Evolutionary conservation across 345 rosid species (phyloP).

Genomic region (Clausena lansium): DNA sequence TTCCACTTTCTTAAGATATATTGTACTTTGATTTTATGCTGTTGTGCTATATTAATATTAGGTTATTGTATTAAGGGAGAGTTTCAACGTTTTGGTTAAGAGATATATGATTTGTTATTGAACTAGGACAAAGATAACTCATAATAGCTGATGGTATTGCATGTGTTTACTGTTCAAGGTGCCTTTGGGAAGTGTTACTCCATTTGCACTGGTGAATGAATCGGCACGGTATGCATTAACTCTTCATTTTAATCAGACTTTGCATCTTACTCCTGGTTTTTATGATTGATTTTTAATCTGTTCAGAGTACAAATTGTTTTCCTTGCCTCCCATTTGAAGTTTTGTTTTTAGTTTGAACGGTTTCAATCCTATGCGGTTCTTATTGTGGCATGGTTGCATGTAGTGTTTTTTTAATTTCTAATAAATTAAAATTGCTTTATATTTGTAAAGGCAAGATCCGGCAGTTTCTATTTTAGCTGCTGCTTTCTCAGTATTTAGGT

Average conservation of each 20-base stretch:
- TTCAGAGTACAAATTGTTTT: not conserved
- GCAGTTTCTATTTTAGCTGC: not conserved
- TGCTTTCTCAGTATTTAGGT: not conserved
- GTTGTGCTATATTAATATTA: not conserved
- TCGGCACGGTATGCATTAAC: conserved; percentile 62
- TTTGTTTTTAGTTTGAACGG: not conserved
- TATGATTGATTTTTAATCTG: not conserved
- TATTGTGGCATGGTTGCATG: not conserved
- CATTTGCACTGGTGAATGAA: conserved; percentile 76
- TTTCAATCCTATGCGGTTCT: not conserved
- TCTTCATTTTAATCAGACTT: not conserved
- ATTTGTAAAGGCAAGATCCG: not conserved
- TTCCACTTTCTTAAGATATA: not conserved
- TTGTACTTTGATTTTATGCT: not conserved
- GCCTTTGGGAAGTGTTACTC: conserved; percentile 83
- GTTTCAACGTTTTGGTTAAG: not conserved
- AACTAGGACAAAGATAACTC: not conserved
- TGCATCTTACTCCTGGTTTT: not conserved
- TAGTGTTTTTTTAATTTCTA: not conserved
- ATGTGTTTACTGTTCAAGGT: conserved; percentile 42
- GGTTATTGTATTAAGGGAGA: not conserved
- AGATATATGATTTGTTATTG: not conserved
- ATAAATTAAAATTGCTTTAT: not conserved
- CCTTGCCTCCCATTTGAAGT: not conserved
- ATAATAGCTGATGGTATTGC: conserved; percentile 1